These are phyloP conservation scores for Cyberlindnera amylophila DNA, from an alignment of 805 yeast genomes.

Conservation along the genomic window DNA sequence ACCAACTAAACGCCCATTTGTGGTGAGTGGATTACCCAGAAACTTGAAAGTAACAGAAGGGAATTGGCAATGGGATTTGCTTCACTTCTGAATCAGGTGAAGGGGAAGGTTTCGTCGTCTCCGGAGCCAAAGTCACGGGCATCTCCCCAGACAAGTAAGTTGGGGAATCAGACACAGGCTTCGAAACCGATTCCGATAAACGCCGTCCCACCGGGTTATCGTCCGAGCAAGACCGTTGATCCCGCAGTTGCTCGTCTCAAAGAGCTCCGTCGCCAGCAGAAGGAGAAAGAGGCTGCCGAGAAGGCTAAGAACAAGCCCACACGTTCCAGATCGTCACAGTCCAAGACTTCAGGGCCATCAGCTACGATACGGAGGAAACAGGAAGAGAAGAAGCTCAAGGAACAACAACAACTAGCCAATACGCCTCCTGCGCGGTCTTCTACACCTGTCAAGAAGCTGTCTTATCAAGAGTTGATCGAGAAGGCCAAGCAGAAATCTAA, in stretches of 20 bases:
- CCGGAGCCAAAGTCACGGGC: slow-evolving; percentile 2
- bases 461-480: slow-evolving; percentile 55
- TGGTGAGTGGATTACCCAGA: too few relatives aligned
- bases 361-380: not conserved
- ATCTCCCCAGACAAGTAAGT: not conserved
- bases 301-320: slow-evolving; percentile 5
- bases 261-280: slow-evolving; percentile 59
- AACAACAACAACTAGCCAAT: not conserved
- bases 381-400: not conserved
- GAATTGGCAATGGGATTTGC: slow-evolving; percentile 22
- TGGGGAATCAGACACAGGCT: not conserved
- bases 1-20: too few relatives aligned
- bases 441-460: slow-evolving; percentile 39
- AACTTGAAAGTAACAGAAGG: too few relatives aligned
- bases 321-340: slow-evolving; percentile 2
- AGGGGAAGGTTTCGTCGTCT: slow-evolving; percentile 11
- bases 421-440: not conserved
- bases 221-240: slow-evolving; percentile 38
- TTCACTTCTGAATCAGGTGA: slow-evolving; percentile 19
- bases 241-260: slow-evolving; percentile 71
- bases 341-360: slow-evolving; percentile 2
- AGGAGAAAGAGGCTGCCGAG: slow-evolving; percentile 29
- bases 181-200: slow-evolving; percentile 5
- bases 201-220: slow-evolving; percentile 7
- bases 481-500: slow-evolving; percentile 43